Conservation (phyloP, 352 stramenopile genomes). For the Hyphochytrium catenoides region DNA sequence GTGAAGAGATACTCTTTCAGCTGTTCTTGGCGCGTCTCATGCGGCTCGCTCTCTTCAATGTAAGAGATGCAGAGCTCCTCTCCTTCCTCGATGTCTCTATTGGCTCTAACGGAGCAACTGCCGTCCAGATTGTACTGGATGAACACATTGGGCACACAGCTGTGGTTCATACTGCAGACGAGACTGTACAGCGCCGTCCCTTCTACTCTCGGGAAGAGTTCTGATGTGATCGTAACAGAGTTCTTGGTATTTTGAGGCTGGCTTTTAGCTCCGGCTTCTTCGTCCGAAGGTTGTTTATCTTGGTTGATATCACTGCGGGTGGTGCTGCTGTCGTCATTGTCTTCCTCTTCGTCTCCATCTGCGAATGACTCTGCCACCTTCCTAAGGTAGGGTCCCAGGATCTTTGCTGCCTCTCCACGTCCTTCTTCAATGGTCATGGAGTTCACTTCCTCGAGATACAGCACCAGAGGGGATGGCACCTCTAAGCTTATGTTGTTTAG, state of each 20-base stretch:
- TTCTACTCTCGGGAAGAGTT: slow-evolving; percentile 70
- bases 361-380: slow-evolving; percentile 12
- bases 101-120: slow-evolving; percentile 32
- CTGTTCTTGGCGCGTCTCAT: slow-evolving; percentile 43
- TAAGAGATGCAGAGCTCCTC: slow-evolving; percentile 89
- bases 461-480: slow-evolving; percentile 43
- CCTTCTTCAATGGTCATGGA: slow-evolving; percentile 31
- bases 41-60: slow-evolving; percentile 59
- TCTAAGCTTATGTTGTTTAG: slow-evolving; percentile 90
- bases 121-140: slow-evolving; percentile 62
- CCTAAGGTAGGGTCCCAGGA: slow-evolving; percentile 15
- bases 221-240: slow-evolving; percentile 31
- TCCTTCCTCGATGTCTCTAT: slow-evolving; percentile 36
- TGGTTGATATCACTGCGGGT: slow-evolving; percentile 10
- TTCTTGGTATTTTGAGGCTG: slow-evolving; percentile 12
- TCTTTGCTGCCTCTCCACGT: slow-evolving; percentile 21
- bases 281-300: slow-evolving; percentile 14
- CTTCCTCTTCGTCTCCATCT: slow-evolving; percentile 18
- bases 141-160: slow-evolving; percentile 71
- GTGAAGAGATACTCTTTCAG: too few relatives aligned
- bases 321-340: slow-evolving; percentile 13
- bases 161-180: slow-evolving; percentile 91
- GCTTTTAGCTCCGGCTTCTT: slow-evolving; percentile 12
- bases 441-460: slow-evolving; percentile 17
- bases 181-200: slow-evolving; percentile 74